Conservation (phyloP, 2,329 filamentous ascomycete genomes). For the Penicillium sp. region DNA sequence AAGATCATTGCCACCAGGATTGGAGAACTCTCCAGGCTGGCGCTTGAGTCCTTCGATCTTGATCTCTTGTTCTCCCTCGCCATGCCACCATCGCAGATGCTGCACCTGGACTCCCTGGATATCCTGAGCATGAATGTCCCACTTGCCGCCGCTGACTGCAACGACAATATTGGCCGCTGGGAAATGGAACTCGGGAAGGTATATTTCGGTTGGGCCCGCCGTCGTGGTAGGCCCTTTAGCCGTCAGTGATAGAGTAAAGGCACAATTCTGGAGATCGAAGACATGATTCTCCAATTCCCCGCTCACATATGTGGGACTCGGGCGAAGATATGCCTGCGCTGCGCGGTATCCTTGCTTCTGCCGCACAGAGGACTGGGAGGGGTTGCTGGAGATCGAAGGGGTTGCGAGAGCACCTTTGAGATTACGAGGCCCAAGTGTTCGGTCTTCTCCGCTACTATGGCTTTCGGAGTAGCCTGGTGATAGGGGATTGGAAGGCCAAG, state of each 20-base stretch:
- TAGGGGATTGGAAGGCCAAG: slow-evolving; percentile 34
- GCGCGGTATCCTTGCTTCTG: slow-evolving; percentile 75
- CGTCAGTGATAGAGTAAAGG: slow-evolving; percentile 70
- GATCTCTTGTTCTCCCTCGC: slow-evolving; percentile 76
- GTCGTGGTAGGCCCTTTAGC: slow-evolving; percentile 61
- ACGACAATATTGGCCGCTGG: slow-evolving; percentile 70
- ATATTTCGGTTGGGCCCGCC: slow-evolving; percentile 74
- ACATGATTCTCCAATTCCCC: slow-evolving; percentile 70
- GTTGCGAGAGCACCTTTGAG: slow-evolving; percentile 67
- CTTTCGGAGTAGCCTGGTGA: slow-evolving; percentile 58
- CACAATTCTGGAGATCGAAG: slow-evolving; percentile 78
- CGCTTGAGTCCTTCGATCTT: slow-evolving; percentile 72
- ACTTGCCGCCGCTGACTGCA: slow-evolving; percentile 80
- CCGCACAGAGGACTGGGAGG: slow-evolving; percentile 56
- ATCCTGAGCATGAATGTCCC: slow-evolving; percentile 76
- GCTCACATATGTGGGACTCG: slow-evolving; percentile 72
- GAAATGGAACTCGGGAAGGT: slow-evolving; percentile 90
- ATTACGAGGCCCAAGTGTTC: slow-evolving; percentile 69
- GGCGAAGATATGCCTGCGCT: slow-evolving; percentile 88
- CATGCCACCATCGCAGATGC: slow-evolving; percentile 88
- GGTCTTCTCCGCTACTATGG: slow-evolving; percentile 42
- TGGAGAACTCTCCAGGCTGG: slow-evolving; percentile 43
- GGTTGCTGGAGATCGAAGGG: slow-evolving; percentile 57
- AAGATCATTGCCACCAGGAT: slow-evolving; percentile 65
- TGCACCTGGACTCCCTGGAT: slow-evolving; percentile 69